phyloP scores from a whole-genome alignment of 164 flowering plant genomes.

The Stephania yunnanensis region DNA sequence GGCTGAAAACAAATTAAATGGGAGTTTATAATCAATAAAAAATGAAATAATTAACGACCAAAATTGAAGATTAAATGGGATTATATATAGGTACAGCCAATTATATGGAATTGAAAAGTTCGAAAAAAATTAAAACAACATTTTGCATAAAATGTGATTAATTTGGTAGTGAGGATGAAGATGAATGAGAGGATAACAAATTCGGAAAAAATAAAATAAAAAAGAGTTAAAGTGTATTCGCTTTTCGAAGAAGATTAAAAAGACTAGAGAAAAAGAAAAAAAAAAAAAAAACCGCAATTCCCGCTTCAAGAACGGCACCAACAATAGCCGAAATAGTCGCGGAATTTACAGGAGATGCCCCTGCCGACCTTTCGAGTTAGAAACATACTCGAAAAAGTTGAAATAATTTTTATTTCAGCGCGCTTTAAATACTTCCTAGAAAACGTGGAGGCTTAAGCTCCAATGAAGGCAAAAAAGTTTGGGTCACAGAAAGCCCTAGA shows the following conservation, averaged over 20 bases:
- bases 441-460: conserved; percentile 3
- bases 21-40: no score
- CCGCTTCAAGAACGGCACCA: conserved; percentile 50
- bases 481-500: background rate
- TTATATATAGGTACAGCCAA: no score
- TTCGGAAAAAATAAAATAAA: background rate
- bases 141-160: no score
- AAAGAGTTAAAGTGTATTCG: background rate
- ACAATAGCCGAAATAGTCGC: background rate
- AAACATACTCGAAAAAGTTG: no score
- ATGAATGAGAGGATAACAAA: background rate
- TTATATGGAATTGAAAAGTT: background rate
- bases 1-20: no score
- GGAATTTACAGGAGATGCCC: conserved; percentile 10
- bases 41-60: no score
- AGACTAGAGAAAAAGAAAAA: no score
- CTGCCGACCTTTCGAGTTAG: conserved; percentile 6
- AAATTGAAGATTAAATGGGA: background rate
- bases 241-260: background rate
- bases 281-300: conserved; percentile 26
- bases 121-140: background rate
- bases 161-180: background rate
- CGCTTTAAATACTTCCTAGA: conserved; percentile 2
- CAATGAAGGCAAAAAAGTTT: background rate
- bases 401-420: background rate